Evolutionary conservation across 257 asterid genomes (phyloP), one percentile per base, ranked within the genome.

Genomic region (Plantago major): DNA sequence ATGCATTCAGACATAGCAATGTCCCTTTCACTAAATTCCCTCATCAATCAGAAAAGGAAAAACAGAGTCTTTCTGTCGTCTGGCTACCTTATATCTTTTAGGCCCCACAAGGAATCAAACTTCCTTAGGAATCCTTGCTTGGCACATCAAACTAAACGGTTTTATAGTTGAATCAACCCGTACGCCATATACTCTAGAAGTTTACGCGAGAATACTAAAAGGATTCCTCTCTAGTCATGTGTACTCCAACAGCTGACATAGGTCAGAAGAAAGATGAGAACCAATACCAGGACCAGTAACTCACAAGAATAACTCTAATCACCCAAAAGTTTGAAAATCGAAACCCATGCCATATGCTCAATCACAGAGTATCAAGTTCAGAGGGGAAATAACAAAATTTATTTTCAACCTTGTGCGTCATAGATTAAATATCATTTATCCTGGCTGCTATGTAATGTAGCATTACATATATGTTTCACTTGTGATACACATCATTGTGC

Each of bases 41-140:
- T 58, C 15, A 47, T 19, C 15, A 7, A 42, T 33, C 43, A 19
- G 26, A 33, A 56, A 15, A 13, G 3, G 0, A 26, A 14, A 46
- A 4, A 37, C 55, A n/a, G 37, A 63, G 16, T 13, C 47, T 45
- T 64, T 55, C 67, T 65, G 5, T 44, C 19, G n/a, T 52, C 56
- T 17, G 8, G 9, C 58, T 9, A 18, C 12, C 15, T 52, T 52
- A 52, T 22, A 52, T 30, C 11, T 18, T 52, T 18, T 52, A 30
- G 58, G 58, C 10, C 56, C 56, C 56, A 51, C 38, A 7, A 51
- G 6, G 19, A 11, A 52, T 52, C 58, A 60, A 19, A 59, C 49
- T 54, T 58, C 58, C 58, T 37, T 16, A 52, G 58, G 58, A 52
- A 30, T 52, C 30, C 18, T 0, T 19, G 37, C 58, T 52, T 11